Percentiles rank a stretch among this genome's conserved stretches.
These are phyloP conservation scores for Tolypocladium inflatum DNA, from an alignment of 2,329 filamentous ascomycete genomes.

Conservation along the genomic window DNA sequence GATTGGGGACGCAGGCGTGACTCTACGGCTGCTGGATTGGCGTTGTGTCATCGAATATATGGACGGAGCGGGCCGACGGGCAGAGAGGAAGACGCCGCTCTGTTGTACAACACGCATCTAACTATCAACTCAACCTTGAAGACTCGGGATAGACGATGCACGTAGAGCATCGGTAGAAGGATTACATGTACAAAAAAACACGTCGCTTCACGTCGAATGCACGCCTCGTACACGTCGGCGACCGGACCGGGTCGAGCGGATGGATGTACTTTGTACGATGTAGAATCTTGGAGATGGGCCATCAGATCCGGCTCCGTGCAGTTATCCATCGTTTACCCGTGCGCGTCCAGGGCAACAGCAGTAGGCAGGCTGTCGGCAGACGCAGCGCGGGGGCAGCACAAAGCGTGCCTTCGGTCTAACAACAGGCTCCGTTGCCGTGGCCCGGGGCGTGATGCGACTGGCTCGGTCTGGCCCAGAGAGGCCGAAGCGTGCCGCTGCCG, in stretches of 20 bases:
- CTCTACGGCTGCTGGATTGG: neutral
- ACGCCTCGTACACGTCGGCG: neutral
- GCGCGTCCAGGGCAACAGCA: neutral
- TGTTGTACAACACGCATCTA: neutral
- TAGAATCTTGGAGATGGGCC: neutral
- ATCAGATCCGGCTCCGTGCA: neutral
- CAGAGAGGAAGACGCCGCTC: neutral
- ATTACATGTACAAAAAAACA: neutral
- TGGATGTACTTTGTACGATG: too few species aligned
- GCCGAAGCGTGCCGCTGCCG: neutral
- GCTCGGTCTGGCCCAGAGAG: neutral
- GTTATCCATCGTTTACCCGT: neutral
- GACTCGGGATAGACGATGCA: neutral
- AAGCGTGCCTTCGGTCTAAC: slow-evolving; percentile 3
- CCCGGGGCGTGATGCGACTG: neutral
- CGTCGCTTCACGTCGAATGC: neutral
- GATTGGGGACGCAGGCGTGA: neutral
- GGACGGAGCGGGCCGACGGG: neutral
- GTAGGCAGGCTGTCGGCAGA: neutral
- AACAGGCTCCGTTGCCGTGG: slow-evolving; percentile 1
- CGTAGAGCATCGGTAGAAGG: neutral
- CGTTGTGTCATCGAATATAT: neutral
- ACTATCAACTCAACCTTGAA: neutral
- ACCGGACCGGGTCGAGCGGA: neutral
- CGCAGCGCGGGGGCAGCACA: neutral